Percentiles rank a stretch among this genome's conserved stretches.
Evolutionary conservation across 1,284 basidiomycete species (phyloP).

Genomic region (Somion occarium): DNA sequence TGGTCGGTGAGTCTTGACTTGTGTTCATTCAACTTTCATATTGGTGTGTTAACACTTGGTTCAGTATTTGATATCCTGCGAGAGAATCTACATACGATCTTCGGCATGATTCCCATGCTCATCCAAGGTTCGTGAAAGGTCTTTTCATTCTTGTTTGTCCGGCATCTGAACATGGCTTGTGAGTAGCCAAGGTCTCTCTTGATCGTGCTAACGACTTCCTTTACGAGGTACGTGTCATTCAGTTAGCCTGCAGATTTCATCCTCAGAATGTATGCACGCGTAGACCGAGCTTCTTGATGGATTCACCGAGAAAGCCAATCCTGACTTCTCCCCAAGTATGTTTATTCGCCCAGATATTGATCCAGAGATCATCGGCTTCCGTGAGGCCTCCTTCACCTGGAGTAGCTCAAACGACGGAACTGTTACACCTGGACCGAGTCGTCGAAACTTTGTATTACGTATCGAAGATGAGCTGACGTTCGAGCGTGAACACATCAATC

Average conservation of each 20-base stretch:
- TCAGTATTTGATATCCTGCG: slow-evolving; percentile 35
- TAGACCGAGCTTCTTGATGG: slow-evolving; percentile 34
- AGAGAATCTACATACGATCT: slow-evolving; percentile 27
- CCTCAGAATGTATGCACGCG: slow-evolving; percentile 6
- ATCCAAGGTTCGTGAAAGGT: slow-evolving; percentile 26
- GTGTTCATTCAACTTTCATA: not conserved
- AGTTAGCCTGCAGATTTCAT: slow-evolving; percentile 1
- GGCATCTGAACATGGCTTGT: slow-evolving; percentile 12
- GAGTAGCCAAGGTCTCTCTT: slow-evolving; percentile 39
- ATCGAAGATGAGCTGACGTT: slow-evolving; percentile 53
- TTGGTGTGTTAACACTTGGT: not conserved
- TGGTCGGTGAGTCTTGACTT: slow-evolving; percentile 24
- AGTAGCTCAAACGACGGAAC: slow-evolving; percentile 21
- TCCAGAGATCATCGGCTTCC: slow-evolving; percentile 32
- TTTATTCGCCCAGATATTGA: slow-evolving; percentile 16
- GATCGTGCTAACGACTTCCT: slow-evolving; percentile 43
- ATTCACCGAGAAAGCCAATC: slow-evolving; percentile 6
- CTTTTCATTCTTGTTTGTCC: slow-evolving; percentile 23
- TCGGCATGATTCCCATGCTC: slow-evolving; percentile 27
- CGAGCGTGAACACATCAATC: slow-evolving; percentile 50
- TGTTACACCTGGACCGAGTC: slow-evolving; percentile 22
- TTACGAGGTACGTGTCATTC: slow-evolving; percentile 26
- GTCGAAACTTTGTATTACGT: slow-evolving; percentile 41
- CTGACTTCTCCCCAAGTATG: not conserved
- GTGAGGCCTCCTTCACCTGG: slow-evolving; percentile 38